Conservation (phyloP, 2,329 filamentous ascomycete species). For the Arthrobotrys conoides region DNA sequence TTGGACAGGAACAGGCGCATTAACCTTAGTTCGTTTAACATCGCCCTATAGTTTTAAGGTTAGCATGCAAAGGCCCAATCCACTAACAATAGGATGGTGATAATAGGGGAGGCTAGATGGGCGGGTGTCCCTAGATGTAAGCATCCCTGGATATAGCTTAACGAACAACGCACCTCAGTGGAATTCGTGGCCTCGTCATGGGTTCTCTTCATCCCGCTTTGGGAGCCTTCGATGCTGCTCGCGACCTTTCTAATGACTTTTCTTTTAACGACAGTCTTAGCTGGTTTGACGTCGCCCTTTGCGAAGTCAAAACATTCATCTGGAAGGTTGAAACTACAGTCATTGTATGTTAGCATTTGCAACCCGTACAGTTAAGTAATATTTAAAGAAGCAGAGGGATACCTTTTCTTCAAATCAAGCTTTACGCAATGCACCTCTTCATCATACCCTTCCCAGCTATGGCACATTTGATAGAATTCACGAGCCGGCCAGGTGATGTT, state of each 20-base stretch:
- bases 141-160: conserved; percentile 40
- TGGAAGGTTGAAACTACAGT: conserved; percentile 82
- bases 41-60: conserved; percentile 39
- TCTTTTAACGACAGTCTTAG: conserved; percentile 73
- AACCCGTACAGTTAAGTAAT: not conserved
- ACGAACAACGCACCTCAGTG: conserved; percentile 49
- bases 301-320: conserved; percentile 83
- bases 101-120: conserved; percentile 22
- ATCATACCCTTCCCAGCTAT: conserved; percentile 81
- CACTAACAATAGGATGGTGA: not conserved
- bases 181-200: conserved; percentile 50
- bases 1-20: conserved; percentile 57
- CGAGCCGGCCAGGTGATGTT: conserved; percentile 80
- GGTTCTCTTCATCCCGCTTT: conserved; percentile 57
- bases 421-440: conserved; percentile 82
- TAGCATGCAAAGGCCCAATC: not conserved
- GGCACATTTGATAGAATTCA: conserved; percentile 88
- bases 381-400: conserved; percentile 66
- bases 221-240: conserved; percentile 49
- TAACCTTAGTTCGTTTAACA: conserved; percentile 57
- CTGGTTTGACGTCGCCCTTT: conserved; percentile 80
- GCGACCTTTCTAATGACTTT: conserved; percentile 66
- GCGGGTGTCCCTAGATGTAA: conserved; percentile 57
- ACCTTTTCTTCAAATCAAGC: conserved; percentile 89
- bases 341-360: conserved; percentile 30